Evolutionary conservation across 306 rosid species (phyloP), one percentile per base, ranked within the genome.

Genomic region (Dryas drummondii): DNA sequence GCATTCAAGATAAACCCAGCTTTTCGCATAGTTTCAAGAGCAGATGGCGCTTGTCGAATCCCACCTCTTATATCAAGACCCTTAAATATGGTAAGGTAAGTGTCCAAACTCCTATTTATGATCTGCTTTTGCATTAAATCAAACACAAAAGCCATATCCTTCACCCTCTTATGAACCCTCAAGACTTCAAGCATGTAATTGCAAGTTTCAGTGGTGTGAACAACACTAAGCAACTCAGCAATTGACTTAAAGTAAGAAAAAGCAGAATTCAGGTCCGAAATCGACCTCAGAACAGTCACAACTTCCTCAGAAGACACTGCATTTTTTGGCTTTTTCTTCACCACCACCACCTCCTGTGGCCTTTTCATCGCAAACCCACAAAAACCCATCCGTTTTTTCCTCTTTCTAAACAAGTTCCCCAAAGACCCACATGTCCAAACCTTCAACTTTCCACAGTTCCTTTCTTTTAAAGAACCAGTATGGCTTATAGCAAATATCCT

Each of bases 171-270:
- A 49, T 86, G 84, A 69, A 63, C 71, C 76, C 88, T 81, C 78
- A 90, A 82, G 37, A 90, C 57, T 79, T 90, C 96, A 68, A 94
- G 98, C 93, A 94, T 90, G 87, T 87, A 83, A 87, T 94, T 90
- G 63, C 94, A 94, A 9, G 94, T 86, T 66, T 90, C 93, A 41
- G 97, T 85, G 52, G 97, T 87, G 75, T 90, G 98, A 73, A 90
- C 81, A 76, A 88, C 81, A 78, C 70, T 79, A 5, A 91, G 89
- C 78, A 84, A 83, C 70, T 80, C 83, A 58, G 96, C 71, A 73
- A 91, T 71, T 5, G 85, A 82, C 78, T 88, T 87, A 72, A 94
- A 94, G 72, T 87, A 90, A 3, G 96, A 82, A 75, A 90, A 84
- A 66, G 89, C 88, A 68, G 79, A 69, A 76, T 7, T 78, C 8